Conservation (phyloP, 106 monocot genomes). For the Gastrodia elata region DNA sequence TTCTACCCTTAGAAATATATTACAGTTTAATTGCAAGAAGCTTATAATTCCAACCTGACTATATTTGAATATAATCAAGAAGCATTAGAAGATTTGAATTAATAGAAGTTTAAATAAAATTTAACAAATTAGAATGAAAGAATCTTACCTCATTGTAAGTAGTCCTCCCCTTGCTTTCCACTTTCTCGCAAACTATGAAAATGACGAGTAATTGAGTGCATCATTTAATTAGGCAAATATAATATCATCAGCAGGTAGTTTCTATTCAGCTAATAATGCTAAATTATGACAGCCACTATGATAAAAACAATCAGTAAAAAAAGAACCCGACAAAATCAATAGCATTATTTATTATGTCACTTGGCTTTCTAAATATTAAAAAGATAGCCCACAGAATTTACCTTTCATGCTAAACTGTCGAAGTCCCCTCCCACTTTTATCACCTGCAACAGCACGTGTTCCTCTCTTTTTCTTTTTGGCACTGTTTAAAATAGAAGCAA, state of each 20-base stretch:
- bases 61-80: not conserved
- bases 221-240: not conserved
- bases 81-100: not conserved
- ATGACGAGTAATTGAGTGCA: not conserved
- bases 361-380: not conserved
- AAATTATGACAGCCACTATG: not conserved
- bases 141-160: slow-evolving; percentile 68
- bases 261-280: not conserved
- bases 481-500: slow-evolving; percentile 10
- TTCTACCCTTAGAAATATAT: not conserved
- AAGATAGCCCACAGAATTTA: slow-evolving; percentile 11
- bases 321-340: not conserved
- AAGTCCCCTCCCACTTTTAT: slow-evolving; percentile 88
- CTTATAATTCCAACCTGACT: not conserved
- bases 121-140: not conserved
- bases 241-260: not conserved
- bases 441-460: slow-evolving; percentile 61
- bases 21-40: not conserved
- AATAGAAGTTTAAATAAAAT: not conserved
- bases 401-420: slow-evolving; percentile 88
- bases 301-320: slow-evolving; percentile 4
- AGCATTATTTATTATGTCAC: not conserved
- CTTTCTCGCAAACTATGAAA: slow-evolving; percentile 66
- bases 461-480: slow-evolving; percentile 94
- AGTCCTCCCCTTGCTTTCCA: slow-evolving; percentile 78